Evolutionary conservation across 176 grass and related monocot species (phyloP), one percentile per base, ranked within the genome.

Genomic region (Areca catechu): DNA sequence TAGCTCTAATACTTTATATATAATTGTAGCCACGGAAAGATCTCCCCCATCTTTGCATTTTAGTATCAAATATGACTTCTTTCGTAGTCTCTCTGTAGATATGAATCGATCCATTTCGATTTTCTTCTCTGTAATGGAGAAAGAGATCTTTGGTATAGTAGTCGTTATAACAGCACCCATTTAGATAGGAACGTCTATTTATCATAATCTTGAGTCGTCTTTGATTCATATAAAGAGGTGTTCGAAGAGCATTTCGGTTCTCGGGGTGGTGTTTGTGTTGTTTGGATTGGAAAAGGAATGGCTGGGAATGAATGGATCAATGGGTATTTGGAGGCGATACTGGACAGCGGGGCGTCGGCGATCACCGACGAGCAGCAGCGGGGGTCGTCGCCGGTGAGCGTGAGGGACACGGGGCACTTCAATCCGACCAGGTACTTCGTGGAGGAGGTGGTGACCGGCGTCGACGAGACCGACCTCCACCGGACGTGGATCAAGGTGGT

Each of bases 401-500:
- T 68, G 10, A 3, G 52, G 20, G 61, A 57, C 81, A 57, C 34
- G 68, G 86, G 4, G 54, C 87, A 84, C 53, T 92, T 98, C 75
- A 98, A 83, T 62, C 87, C 87, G 20, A 85, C 87, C 69, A 83
- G 82, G 75, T 98, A 98, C 79, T 98, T 98, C 64, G 93, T 98
- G 19, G 93, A 92, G 74, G 93, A 98, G 80, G 93, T 98, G 22
- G 93, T 98, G 51, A 98, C 71, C 15, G 83, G 93, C 58, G 93
- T 98, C 54, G 87, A 98, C 64, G 93, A 98, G 75, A 92, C 77
- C 57, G 93, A 98, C 63, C 85, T 98, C 69, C 84, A 98, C 75
- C 75, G 83, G 57, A 98, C 93, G 3, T 98, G 93, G 93, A 86
- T 98, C 74, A 98, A 98, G 83, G 93, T 98, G 61, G 93, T 98